Evolutionary conservation across 2,329 filamentous ascomycete species (phyloP).

Genomic region (Pseudogymnoascus sp.): DNA sequence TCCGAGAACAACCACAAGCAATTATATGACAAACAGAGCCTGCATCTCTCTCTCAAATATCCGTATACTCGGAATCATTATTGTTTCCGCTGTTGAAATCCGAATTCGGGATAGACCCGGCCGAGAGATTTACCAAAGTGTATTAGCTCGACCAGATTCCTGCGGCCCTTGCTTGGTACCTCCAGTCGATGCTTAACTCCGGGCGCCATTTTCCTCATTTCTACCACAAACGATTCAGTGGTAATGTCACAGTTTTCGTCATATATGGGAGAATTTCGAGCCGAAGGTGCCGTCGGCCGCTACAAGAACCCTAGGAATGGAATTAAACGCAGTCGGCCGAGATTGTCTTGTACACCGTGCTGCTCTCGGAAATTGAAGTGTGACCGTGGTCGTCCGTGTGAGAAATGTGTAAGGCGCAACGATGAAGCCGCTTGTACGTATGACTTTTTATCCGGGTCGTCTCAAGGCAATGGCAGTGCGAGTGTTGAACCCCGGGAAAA

Average conservation of each 20-base stretch:
- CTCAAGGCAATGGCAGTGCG: background rate
- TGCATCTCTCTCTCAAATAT: background rate
- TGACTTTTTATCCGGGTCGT: background rate
- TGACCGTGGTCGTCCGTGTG: slow-evolving; percentile 18
- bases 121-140: background rate
- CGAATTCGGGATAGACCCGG: background rate
- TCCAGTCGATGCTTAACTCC: background rate
- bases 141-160: background rate
- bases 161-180: background rate
- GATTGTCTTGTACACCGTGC: slow-evolving; percentile 16
- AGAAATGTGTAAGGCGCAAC: slow-evolving; percentile 16
- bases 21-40: background rate
- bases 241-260: slow-evolving; percentile 8
- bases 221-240: background rate
- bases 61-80: background rate
- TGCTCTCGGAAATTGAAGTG: slow-evolving; percentile 18
- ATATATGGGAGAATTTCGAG: slow-evolving; percentile 14
- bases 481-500: slow-evolving; percentile 13
- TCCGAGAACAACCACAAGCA: background rate
- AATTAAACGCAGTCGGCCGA: slow-evolving; percentile 12
- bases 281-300: background rate
- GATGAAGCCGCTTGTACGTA: slow-evolving; percentile 17
- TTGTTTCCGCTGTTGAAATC: background rate
- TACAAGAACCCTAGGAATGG: slow-evolving; percentile 2
- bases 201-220: background rate